Percentiles rank a stretch among this genome's conserved stretches.
Conservation (phyloP, 2,329 filamentous ascomycete species). For the Tricladium varicosporioides region DNA sequence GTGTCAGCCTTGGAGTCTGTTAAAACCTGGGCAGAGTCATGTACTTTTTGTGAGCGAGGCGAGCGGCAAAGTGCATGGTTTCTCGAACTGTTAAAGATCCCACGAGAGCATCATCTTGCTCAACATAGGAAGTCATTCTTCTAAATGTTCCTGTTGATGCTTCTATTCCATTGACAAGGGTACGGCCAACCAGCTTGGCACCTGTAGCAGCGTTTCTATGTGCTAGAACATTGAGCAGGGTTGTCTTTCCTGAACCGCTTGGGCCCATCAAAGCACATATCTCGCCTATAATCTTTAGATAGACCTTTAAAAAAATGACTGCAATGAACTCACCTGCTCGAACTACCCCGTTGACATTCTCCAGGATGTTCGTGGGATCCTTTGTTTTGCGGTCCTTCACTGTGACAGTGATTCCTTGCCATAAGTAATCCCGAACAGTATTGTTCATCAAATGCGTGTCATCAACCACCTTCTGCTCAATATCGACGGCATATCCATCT, state of each 20-base stretch:
- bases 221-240: slow-evolving; percentile 77
- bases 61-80: slow-evolving; percentile 75
- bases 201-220: slow-evolving; percentile 51
- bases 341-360: slow-evolving; percentile 60
- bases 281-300: slow-evolving; percentile 49
- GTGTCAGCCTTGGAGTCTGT: not conserved
- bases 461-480: slow-evolving; percentile 27
- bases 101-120: slow-evolving; percentile 84
- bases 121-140: slow-evolving; percentile 72
- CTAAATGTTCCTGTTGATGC: slow-evolving; percentile 57
- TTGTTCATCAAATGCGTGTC: slow-evolving; percentile 56
- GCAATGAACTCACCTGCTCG: slow-evolving; percentile 49
- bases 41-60: slow-evolving; percentile 58
- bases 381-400: slow-evolving; percentile 71
- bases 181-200: slow-evolving; percentile 51
- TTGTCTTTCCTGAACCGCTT: slow-evolving; percentile 74
- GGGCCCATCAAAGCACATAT: slow-evolving; percentile 82
- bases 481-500: slow-evolving; percentile 17
- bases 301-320: not conserved
- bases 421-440: slow-evolving; percentile 62
- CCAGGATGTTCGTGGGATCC: slow-evolving; percentile 60
- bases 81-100: slow-evolving; percentile 78
- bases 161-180: slow-evolving; percentile 61
- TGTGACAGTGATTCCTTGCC: slow-evolving; percentile 65
- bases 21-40: slow-evolving; percentile 8